Conservation (phyloP, 192 early-diverging fungal species). For the Backusella morwellensis region DNA sequence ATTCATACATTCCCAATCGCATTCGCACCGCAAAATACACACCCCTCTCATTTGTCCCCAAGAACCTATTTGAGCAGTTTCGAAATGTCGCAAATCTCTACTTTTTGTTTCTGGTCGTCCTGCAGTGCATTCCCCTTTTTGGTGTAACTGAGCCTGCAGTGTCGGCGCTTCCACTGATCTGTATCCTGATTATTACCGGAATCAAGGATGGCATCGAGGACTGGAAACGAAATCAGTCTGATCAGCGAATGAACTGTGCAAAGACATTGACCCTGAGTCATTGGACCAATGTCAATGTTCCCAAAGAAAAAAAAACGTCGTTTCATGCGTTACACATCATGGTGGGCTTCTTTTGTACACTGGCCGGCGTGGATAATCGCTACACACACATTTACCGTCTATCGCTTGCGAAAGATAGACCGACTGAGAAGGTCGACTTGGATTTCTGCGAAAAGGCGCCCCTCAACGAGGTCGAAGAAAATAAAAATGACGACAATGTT, state of each 20-base stretch:
- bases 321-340: constrained; percentile 14
- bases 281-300: constrained; percentile 67
- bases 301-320: background rate
- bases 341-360: constrained; percentile 15
- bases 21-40: constrained; percentile 93
- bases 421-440: background rate
- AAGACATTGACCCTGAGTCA: constrained; percentile 49
- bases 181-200: constrained; percentile 78
- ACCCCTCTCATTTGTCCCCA: constrained; percentile 88
- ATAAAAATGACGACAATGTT: background rate
- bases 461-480: constrained; percentile 4
- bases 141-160: constrained; percentile 74
- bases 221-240: constrained; percentile 81
- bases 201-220: constrained; percentile 95
- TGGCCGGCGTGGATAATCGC: constrained; percentile 32
- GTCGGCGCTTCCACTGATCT: constrained; percentile 80
- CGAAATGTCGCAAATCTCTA: constrained; percentile 94
- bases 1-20: constrained; percentile 57
- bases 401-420: background rate
- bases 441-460: constrained; percentile 8
- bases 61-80: constrained; percentile 98
- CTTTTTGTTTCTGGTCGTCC: constrained; percentile 86
- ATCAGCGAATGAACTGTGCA: constrained; percentile 79
- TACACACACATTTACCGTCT: constrained; percentile 23
- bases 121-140: constrained; percentile 67